A percentile compares a stretch with the other conserved stretches of the same genome.
These are phyloP conservation scores for Petunia axillaris DNA, from an alignment of 257 asterid species.

Conservation along the genomic window DNA sequence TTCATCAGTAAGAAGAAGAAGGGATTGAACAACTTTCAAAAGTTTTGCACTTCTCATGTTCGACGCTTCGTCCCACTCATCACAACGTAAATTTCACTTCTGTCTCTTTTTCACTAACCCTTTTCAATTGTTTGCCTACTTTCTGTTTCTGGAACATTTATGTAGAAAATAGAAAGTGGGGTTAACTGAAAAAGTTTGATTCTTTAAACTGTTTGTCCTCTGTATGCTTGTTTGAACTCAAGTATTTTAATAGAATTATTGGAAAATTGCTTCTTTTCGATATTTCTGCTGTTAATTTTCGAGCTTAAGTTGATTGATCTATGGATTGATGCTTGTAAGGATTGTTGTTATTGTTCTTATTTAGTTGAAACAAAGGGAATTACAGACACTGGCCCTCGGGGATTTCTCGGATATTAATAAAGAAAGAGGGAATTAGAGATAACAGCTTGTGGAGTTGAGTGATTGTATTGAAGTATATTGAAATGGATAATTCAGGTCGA, in stretches of 20 bases:
- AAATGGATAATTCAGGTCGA: conserved; percentile 71
- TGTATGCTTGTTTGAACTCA: conserved; percentile 8
- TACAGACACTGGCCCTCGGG: no score
- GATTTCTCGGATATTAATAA: no score
- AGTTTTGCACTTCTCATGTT: background rate
- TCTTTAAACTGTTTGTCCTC: background rate
- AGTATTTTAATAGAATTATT: background rate
- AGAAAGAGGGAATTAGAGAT: conserved; percentile 6
- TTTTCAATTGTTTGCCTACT: background rate
- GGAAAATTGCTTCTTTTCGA: background rate
- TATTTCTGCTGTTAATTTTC: background rate
- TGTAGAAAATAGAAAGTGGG: background rate
- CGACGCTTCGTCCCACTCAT: background rate
- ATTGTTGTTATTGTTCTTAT: background rate
- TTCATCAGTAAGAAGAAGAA: background rate
- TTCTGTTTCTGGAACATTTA: background rate
- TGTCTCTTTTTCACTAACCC: background rate
- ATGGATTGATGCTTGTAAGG: background rate
- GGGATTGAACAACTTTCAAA: background rate
- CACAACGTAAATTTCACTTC: conserved; percentile 10
- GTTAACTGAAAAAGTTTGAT: background rate
- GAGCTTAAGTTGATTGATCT: conserved; percentile 17
- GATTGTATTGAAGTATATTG: background rate
- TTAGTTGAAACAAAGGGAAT: no score
- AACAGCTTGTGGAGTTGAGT: conserved; percentile 11